A percentile compares a stretch with the other conserved stretches of the same genome.
These are phyloP conservation scores for Penicillium macrosclerotiorum DNA, from an alignment of 495 filamentous ascomycete genomes.

Conservation along the genomic window DNA sequence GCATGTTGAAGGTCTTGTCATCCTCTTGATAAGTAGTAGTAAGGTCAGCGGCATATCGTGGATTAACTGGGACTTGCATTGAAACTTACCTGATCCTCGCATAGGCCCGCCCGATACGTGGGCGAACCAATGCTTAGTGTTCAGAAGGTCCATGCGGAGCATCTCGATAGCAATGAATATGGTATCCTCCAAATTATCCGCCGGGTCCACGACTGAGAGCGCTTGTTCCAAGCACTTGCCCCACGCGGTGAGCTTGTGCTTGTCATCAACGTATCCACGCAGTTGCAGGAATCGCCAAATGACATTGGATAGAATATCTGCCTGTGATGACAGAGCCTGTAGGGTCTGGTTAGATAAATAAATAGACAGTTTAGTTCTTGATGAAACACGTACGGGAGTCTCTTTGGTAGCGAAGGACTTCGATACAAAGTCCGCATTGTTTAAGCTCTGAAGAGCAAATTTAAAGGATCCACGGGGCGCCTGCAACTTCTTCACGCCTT, in stretches of 20 bases:
- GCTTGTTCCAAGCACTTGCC: conserved; percentile 73
- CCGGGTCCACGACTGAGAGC: conserved; percentile 57
- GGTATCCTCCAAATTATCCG: conserved; percentile 57
- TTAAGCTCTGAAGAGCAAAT: conserved; percentile 54
- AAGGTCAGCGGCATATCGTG: not conserved
- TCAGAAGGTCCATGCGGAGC: conserved; percentile 72
- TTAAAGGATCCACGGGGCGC: conserved; percentile 40
- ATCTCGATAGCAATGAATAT: conserved; percentile 79
- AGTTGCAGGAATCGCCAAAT: conserved; percentile 88
- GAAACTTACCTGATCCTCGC: conserved; percentile 52
- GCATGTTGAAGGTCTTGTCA: conserved; percentile 67
- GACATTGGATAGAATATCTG: conserved; percentile 74
- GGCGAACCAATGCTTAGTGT: conserved; percentile 57
- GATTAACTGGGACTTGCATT: not conserved
- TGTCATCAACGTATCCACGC: conserved; percentile 76
- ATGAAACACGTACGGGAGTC: conserved; percentile 29
- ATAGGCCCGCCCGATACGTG: conserved; percentile 58
- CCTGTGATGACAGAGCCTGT: conserved; percentile 47
- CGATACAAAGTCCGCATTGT: conserved; percentile 61
- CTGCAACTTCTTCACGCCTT: conserved; percentile 40
- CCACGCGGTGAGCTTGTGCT: conserved; percentile 81
- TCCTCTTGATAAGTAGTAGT: conserved; percentile 39
- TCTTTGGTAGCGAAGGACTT: conserved; percentile 55
- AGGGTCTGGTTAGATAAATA: conserved; percentile 8
- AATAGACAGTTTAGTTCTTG: not conserved